Evolutionary conservation across 768 basidiomycete species (phyloP).

Genomic region (Hebeloma cylindrosporum): DNA sequence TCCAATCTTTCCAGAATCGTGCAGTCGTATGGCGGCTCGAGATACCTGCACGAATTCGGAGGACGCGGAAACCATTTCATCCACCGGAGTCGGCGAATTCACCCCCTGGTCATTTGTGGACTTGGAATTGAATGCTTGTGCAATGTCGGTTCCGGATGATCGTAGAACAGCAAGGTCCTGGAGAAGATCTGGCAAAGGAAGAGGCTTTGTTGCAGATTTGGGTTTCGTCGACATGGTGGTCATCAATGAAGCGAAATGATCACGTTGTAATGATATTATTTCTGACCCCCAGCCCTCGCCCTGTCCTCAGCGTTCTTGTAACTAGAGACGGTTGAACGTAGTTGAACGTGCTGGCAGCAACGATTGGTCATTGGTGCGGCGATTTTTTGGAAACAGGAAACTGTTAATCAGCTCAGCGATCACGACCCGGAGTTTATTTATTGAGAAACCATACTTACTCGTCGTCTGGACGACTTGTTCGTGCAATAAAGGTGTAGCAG

Average conservation of each 20-base stretch:
- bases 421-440: conserved; percentile 10
- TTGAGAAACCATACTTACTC: conserved; percentile 3
- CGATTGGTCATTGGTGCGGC: conserved; percentile 2
- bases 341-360: too few relatives aligned
- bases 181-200: conserved; percentile 59
- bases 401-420: conserved; percentile 6
- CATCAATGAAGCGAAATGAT: not conserved
- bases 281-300: too few relatives aligned
- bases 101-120: conserved; percentile 3
- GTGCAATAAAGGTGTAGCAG: not conserved
- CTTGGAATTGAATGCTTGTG: conserved; percentile 21
- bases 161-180: conserved; percentile 74
- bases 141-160: conserved; percentile 47
- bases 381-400: not conserved
- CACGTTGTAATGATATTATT: not conserved
- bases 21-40: conserved; percentile 54
- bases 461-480: conserved; percentile 16
- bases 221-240: conserved; percentile 28
- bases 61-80: conserved; percentile 50
- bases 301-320: too few relatives aligned
- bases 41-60: conserved; percentile 59
- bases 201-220: conserved; percentile 42
- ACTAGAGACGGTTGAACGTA: too few relatives aligned
- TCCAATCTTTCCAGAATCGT: conserved; percentile 53
- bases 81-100: conserved; percentile 23